Conservation (phyloP, 345 rosid genomes). For the Pelargonium nanum region DNA sequence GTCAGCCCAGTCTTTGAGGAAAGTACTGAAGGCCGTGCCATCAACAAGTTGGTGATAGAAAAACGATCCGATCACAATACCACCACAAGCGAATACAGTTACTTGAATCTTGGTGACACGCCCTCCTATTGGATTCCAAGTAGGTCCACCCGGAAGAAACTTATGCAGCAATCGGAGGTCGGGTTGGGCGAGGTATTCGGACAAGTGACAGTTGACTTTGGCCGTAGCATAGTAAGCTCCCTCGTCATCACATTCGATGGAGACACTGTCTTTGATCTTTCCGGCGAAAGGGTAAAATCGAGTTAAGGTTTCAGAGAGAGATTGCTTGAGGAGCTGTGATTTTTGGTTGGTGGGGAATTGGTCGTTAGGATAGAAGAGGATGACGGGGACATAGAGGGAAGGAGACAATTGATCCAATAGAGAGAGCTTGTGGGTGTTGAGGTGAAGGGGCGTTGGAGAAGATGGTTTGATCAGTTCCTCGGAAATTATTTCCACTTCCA, state of each 20-base stretch:
- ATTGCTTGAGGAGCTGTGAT: constrained; percentile 17
- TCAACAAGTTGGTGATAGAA: constrained; percentile 32
- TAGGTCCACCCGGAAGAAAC: constrained; percentile 13
- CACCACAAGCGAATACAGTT: constrained; percentile 6
- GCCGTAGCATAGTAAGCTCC: constrained; percentile 23
- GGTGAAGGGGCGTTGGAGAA: constrained; percentile 5
- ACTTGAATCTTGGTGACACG: too few species aligned
- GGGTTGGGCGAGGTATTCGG: constrained; percentile 10
- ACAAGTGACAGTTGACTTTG: constrained; percentile 13
- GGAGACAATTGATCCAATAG: constrained; percentile 1
- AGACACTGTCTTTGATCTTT: constrained; percentile 12
- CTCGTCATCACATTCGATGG: constrained; percentile 22
- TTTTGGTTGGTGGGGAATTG: neutral
- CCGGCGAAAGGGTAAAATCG: constrained; percentile 30
- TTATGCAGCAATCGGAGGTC: neutral
- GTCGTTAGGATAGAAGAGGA: neutral
- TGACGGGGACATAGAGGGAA: neutral
- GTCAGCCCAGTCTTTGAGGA: constrained; percentile 27
- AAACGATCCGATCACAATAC: constrained; percentile 29
- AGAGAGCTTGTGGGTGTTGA: constrained; percentile 5
- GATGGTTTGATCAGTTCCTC: neutral
- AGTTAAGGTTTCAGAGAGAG: constrained; percentile 22
- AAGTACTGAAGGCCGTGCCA: constrained; percentile 18
- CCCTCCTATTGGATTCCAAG: too few species aligned
- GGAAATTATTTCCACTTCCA: neutral